Evolutionary conservation across 1,284 basidiomycete genomes (phyloP), one percentile per base, ranked within the genome.

Genomic region (Ceratobasidium sp.): DNA sequence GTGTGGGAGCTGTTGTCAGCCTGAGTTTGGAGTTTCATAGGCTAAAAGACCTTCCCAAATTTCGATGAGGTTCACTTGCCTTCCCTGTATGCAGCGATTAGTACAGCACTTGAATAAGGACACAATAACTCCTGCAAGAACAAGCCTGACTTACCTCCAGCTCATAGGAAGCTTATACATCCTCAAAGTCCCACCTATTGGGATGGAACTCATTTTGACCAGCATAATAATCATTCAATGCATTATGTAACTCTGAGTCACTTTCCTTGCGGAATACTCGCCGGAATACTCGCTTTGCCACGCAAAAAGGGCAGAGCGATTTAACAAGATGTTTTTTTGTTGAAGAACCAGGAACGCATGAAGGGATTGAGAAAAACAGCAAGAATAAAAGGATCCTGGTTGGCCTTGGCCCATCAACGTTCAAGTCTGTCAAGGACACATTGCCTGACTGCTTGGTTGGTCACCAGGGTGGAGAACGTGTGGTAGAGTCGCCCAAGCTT

Each of bases 381-480:
- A 4, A 79, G 77, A 70, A 84, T 78, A 70, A 80, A 82, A 7
- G 80, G 70, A 32, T 81, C 79, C 69, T 83, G 80, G 73, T 84
- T 81, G 15, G 76, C 72, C 45, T 80, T 80, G 15, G 38, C 58
- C 82, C 82, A 84, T 0, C 77, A 76, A 32, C 57, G 69, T 68
- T 84, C 79, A 53, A 83, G 73, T 71, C 80, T 81, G 0, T 62
- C 31, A 0, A 78, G 56, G 34, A 83, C 75, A 8, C 74, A 74
- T 17, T 68, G 34, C n/a, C 67, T 47, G 8, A 70, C 73, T 7
- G 43, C 15, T 3, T 10, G n/a, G 27, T 50, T 29, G 10, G 20
- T 29, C 12, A 20, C 47, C 7, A 50, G 20, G 8, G 10, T 29
- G 20, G 47, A 50, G 47, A 50, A 50, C 13, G 31, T 47, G 5